These are phyloP conservation scores for Rhodamnia argentea DNA, from an alignment of 345 rosid species.

Conservation along the genomic window DNA sequence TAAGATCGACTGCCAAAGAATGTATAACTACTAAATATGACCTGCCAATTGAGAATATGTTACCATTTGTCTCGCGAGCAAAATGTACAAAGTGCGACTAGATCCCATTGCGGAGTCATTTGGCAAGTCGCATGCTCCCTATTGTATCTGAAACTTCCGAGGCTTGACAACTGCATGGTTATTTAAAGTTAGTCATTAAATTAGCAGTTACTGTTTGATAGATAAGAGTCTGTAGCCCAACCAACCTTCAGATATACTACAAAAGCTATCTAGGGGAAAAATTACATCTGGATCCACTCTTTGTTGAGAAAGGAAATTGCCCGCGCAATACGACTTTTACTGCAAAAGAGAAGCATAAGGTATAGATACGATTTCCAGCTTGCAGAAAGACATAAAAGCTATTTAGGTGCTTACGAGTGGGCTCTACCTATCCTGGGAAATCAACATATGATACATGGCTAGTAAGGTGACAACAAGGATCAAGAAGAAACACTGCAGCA, in stretches of 20 bases:
- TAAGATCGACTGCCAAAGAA: background rate
- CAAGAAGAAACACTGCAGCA: background rate
- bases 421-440: background rate
- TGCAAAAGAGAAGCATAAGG: conserved; percentile 13
- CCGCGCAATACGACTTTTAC: conserved; percentile 35
- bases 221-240: background rate
- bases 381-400: background rate
- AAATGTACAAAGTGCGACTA: background rate
- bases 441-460: background rate
- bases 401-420: background rate
- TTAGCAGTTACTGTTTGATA: background rate
- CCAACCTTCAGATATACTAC: conserved; percentile 51
- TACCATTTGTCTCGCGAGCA: background rate
- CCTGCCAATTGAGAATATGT: background rate
- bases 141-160: conserved; percentile 22
- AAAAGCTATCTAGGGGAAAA: conserved; percentile 42
- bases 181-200: background rate
- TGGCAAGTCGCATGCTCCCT: background rate
- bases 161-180: conserved; percentile 32
- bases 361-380: background rate
- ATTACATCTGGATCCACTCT: conserved; percentile 29
- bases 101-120: background rate
- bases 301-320: conserved; percentile 39
- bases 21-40: background rate
- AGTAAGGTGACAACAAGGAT: background rate